phyloP scores from a whole-genome alignment of 176 grass and related monocot species.

The Microstegium vimineum region DNA sequence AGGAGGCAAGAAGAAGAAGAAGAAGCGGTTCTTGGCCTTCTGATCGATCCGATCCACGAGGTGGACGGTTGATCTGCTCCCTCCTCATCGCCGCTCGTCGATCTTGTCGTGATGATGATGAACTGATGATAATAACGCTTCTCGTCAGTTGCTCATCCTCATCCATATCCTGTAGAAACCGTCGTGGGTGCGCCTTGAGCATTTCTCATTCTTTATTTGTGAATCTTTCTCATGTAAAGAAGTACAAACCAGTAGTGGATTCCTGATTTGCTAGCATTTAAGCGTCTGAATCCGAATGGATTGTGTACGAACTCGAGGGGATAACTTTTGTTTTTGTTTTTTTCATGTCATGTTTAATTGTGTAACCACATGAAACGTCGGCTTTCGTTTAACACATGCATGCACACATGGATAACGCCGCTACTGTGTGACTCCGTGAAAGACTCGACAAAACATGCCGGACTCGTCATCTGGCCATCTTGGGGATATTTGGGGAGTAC shows the following conservation, averaged over 20 bases:
- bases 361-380: neutral
- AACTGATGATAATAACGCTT: neutral
- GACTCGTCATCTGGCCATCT: neutral
- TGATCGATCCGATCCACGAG: conserved; percentile 7
- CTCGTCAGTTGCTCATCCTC: neutral
- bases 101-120: neutral
- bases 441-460: neutral
- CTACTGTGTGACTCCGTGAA: no score
- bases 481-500: neutral
- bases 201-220: neutral
- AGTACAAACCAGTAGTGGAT: no score
- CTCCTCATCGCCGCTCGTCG: neutral
- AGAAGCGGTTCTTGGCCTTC: conserved; percentile 44
- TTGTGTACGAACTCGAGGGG: neutral
- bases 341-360: neutral
- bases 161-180: neutral
- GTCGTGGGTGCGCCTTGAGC: no score
- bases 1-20: neutral
- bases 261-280: neutral
- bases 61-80: neutral
- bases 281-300: neutral
- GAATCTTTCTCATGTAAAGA: no score
- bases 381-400: neutral
- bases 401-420: no score
- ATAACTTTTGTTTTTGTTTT: no score